phyloP scores from a whole-genome alignment of 257 asterid species.

The Solanum virginianum region DNA sequence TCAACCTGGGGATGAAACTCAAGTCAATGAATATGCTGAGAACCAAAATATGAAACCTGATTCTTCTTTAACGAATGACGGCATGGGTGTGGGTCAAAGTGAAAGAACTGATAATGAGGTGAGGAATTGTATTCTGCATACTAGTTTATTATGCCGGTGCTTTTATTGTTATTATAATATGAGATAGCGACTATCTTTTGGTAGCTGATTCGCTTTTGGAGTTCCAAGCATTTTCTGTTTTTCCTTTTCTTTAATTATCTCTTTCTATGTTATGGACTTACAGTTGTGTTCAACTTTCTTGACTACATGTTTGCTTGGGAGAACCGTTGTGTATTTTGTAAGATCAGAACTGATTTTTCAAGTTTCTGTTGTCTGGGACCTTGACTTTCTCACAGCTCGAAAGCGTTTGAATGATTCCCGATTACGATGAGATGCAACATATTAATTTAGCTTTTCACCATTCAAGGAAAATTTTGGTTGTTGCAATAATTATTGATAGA shows the following conservation, averaged over 20 bases:
- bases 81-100: conserved; percentile 6
- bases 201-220: not conserved
- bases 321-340: not conserved
- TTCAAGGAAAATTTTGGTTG: not conserved
- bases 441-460: not conserved
- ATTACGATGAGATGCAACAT: not conserved
- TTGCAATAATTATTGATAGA: not conserved
- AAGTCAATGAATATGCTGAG: conserved; percentile 23
- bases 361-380: not conserved
- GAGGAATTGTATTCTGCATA: not conserved
- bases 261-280: not conserved
- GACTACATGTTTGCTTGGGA: not conserved
- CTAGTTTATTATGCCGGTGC: not conserved
- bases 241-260: not conserved
- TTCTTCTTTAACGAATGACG: conserved; percentile 19
- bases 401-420: not conserved
- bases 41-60: conserved; percentile 10
- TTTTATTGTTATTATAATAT: not conserved
- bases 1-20: conserved; percentile 56
- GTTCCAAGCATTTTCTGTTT: not conserved
- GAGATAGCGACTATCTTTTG: not conserved
- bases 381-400: not conserved
- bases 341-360: not conserved
- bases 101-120: conserved; percentile 54
- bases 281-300: not conserved